Evolutionary conservation across 2,329 filamentous ascomycete species (phyloP).

Genomic region (Metarhizium guizhouense): DNA sequence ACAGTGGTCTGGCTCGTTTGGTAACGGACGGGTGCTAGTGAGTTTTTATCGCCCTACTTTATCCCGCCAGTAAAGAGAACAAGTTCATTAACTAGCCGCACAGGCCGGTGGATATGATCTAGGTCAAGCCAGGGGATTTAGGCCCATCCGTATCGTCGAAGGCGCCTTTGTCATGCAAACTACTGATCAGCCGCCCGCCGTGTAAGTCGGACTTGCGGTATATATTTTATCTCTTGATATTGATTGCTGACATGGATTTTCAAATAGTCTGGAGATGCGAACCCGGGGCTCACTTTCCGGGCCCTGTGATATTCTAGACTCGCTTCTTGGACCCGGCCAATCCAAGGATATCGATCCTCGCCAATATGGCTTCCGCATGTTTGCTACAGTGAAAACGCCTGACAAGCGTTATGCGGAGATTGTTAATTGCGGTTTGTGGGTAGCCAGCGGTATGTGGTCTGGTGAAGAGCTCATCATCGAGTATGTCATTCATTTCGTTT

Average conservation of each 20-base stretch:
- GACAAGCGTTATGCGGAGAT: conserved; percentile 39
- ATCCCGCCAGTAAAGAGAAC: background rate
- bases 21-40: conserved; percentile 37
- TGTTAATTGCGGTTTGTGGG: conserved; percentile 41
- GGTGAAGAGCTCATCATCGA: conserved; percentile 37
- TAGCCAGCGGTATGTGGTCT: conserved; percentile 39
- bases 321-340: conserved; percentile 27
- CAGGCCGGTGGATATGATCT: conserved; percentile 34
- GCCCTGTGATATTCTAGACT: conserved; percentile 32
- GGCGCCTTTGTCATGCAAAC: conserved; percentile 41
- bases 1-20: conserved; percentile 39
- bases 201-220: conserved; percentile 19
- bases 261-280: conserved; percentile 30
- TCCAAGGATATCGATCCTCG: conserved; percentile 31
- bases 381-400: conserved; percentile 39
- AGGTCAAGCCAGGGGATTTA: conserved; percentile 30
- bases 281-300: conserved; percentile 39
- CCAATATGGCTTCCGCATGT: conserved; percentile 39
- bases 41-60: conserved; percentile 10
- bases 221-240: background rate
- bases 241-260: background rate
- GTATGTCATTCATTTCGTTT: conserved; percentile 19
- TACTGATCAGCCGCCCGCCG: conserved; percentile 35
- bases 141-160: conserved; percentile 34
- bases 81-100: conserved; percentile 10